Percentiles rank a stretch among this genome's conserved stretches.
Conservation (phyloP, 2,329 filamentous ascomycete species). For the Xylaria sp. region DNA sequence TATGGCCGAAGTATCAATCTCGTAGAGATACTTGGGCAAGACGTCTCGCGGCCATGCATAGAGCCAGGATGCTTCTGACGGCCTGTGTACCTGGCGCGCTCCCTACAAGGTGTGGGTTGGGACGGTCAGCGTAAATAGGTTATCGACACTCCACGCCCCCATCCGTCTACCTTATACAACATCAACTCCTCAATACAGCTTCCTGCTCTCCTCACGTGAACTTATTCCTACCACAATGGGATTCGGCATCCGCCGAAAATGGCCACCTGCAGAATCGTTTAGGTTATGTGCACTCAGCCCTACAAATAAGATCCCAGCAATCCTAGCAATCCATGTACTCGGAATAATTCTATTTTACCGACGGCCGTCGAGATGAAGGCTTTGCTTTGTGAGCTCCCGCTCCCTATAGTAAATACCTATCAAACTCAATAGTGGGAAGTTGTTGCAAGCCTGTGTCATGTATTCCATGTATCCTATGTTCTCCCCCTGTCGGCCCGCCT, state of each 20-base stretch:
- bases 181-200: constrained; percentile 30
- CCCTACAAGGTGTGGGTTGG: constrained; percentile 20
- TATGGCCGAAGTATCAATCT: constrained; percentile 20
- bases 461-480: background rate
- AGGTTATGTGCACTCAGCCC: constrained; percentile 39
- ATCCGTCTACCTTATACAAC: constrained; percentile 13
- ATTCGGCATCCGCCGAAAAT: constrained; percentile 42
- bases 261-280: constrained; percentile 44
- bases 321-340: constrained; percentile 31
- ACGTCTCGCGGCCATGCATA: constrained; percentile 22
- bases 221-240: constrained; percentile 41
- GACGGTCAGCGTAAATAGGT: constrained; percentile 23
- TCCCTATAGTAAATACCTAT: background rate
- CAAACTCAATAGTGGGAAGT: background rate
- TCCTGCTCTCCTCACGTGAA: constrained; percentile 44
- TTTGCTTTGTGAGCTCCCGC: background rate
- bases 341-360: constrained; percentile 20
- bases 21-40: constrained; percentile 33
- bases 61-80: constrained; percentile 37
- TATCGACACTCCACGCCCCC: constrained; percentile 22
- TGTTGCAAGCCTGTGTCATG: background rate
- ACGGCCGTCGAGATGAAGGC: background rate
- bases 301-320: constrained; percentile 35
- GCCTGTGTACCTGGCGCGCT: constrained; percentile 23
- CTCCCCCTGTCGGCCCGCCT: constrained; percentile 21